A percentile compares a stretch with the other conserved stretches of the same genome.
Conservation (phyloP, 805 yeast genomes). For the Spathaspora hagerdaliae region DNA sequence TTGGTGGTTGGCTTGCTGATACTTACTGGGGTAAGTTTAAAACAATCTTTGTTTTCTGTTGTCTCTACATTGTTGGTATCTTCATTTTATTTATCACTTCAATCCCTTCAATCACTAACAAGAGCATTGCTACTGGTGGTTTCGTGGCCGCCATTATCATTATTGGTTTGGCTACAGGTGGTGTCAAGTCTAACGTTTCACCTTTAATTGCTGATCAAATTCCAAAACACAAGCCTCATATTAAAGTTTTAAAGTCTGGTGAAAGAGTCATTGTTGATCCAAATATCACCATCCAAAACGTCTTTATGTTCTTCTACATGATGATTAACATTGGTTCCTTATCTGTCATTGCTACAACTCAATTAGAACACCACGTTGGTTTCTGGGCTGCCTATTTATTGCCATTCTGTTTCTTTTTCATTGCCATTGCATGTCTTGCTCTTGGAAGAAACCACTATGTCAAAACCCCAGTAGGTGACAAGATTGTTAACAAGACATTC, state of each 20-base stretch:
- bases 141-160: slow-evolving; percentile 50
- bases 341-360: slow-evolving; percentile 73
- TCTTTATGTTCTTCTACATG: slow-evolving; percentile 71
- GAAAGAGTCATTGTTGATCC: slow-evolving; percentile 51
- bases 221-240: slow-evolving; percentile 34
- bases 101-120: slow-evolving; percentile 50
- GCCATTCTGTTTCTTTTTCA: slow-evolving; percentile 55
- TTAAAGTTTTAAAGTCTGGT: slow-evolving; percentile 33
- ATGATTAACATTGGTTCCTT: slow-evolving; percentile 72
- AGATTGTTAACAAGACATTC: slow-evolving; percentile 53
- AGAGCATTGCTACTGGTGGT: slow-evolving; percentile 57
- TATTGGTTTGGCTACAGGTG: slow-evolving; percentile 75
- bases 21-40: slow-evolving; percentile 67
- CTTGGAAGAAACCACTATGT: slow-evolving; percentile 52
- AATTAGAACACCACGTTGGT: slow-evolving; percentile 59
- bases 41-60: slow-evolving; percentile 58
- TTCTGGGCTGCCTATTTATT: slow-evolving; percentile 72
- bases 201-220: slow-evolving; percentile 65
- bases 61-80: slow-evolving; percentile 58
- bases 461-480: slow-evolving; percentile 56
- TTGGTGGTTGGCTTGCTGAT: slow-evolving; percentile 74
- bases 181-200: slow-evolving; percentile 72
- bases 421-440: slow-evolving; percentile 47
- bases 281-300: slow-evolving; percentile 62
- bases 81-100: slow-evolving; percentile 65